phyloP scores from a whole-genome alignment of 1,139 yeast species.

The Waltiozyma sp. region DNA sequence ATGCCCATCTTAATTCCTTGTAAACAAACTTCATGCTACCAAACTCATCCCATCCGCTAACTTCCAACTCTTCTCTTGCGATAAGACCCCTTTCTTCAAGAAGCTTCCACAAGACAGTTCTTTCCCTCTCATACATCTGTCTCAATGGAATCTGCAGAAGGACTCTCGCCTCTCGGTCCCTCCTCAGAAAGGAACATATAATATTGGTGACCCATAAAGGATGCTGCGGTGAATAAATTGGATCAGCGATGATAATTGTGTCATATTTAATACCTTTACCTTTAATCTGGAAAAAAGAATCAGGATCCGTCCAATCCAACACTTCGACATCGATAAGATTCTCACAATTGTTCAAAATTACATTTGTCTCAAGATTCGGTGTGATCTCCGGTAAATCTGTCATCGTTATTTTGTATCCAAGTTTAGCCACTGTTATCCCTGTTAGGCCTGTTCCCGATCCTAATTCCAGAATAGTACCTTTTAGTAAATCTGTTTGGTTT shows the following conservation, averaged over 20 bases:
- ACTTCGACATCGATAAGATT: constrained; percentile 29
- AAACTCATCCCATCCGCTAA: constrained; percentile 76
- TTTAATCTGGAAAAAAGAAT: constrained; percentile 23
- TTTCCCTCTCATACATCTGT: constrained; percentile 49
- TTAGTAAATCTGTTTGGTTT: constrained; percentile 6
- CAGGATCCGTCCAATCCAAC: constrained; percentile 70
- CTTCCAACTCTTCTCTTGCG: constrained; percentile 25
- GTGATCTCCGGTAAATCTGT: constrained; percentile 78
- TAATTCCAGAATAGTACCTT: constrained; percentile 48
- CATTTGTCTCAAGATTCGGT: constrained; percentile 52
- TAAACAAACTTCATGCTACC: constrained; percentile 59
- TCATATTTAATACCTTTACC: constrained; percentile 29
- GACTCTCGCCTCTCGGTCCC: constrained; percentile 30
- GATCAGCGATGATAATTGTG: constrained; percentile 71
- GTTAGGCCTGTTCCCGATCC: constrained; percentile 94
- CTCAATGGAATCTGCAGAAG: constrained; percentile 71
- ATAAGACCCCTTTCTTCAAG: constrained; percentile 27
- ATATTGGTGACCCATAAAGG: constrained; percentile 62
- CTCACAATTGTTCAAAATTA: constrained; percentile 35
- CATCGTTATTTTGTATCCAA: constrained; percentile 41
- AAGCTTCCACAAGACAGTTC: constrained; percentile 48
- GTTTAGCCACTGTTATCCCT: constrained; percentile 50
- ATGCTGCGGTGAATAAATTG: constrained; percentile 74
- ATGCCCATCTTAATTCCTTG: constrained; percentile 27
- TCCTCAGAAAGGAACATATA: constrained; percentile 31